Evolutionary conservation across 805 yeast genomes (phyloP).

Genomic region (Ogataea paradorogensis): DNA sequence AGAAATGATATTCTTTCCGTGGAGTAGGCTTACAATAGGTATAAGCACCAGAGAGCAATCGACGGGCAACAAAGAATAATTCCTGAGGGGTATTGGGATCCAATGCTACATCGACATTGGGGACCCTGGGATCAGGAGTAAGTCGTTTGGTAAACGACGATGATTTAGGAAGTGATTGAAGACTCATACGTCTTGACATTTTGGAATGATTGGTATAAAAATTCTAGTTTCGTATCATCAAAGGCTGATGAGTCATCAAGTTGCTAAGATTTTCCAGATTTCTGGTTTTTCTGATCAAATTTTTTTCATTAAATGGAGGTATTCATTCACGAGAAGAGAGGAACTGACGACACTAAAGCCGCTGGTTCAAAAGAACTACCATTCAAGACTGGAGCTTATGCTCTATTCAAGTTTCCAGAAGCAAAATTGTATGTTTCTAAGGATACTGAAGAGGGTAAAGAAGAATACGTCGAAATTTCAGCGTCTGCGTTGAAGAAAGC

Average conservation of each 20-base stretch:
- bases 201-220: not conserved
- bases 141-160: conserved; percentile 29
- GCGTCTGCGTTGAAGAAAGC: conserved; percentile 95
- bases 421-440: conserved; percentile 60
- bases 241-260: not conserved
- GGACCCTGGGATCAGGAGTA: conserved; percentile 31
- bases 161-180: conserved; percentile 27
- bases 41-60: conserved; percentile 58
- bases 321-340: conserved; percentile 73
- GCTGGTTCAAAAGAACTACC: conserved; percentile 69
- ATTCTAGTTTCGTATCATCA: not conserved
- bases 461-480: conserved; percentile 69
- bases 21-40: conserved; percentile 70
- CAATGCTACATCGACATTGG: conserved; percentile 26
- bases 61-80: conserved; percentile 50
- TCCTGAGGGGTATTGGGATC: conserved; percentile 29
- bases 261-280: not conserved
- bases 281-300: not conserved
- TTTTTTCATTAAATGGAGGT: conserved; percentile 28
- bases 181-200: conserved; percentile 12
- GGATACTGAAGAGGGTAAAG: conserved; percentile 51
- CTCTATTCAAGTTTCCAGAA: conserved; percentile 49
- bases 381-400: conserved; percentile 80
- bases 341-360: conserved; percentile 58
- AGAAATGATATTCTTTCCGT: conserved; percentile 49